Evolutionary conservation across 768 basidiomycete genomes (phyloP), one percentile per base, ranked within the genome.

Genomic region (Pluteus cervinus): DNA sequence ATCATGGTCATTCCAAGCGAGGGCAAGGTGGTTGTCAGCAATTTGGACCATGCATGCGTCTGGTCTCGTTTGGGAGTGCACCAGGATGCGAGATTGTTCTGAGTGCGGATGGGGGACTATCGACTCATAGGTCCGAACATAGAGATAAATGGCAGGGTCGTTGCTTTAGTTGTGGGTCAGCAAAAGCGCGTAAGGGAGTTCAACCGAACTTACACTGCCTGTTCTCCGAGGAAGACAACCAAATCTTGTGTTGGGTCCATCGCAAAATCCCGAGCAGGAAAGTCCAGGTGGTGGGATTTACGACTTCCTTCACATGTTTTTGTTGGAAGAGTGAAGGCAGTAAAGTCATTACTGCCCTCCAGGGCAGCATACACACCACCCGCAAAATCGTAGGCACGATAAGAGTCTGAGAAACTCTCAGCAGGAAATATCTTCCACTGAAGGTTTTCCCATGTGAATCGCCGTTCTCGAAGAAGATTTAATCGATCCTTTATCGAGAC

Each of bases 191-290:
- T n/a, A n/a, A n/a, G n/a, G n/a, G n/a, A n/a, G n/a, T n/a, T n/a
- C n/a, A n/a, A n/a, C n/a, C n/a, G n/a, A n/a, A n/a, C n/a, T n/a
- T n/a, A n/a, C n/a, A n/a, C n/a, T n/a, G n/a, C n/a, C 31, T 48
- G 44, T 7, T 45, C 39, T 35, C 49, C 51, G 11, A 76, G 53
- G 11, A 74, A 50, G 6, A 71, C 65, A 24, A 80, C 57, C 31
- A 81, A 48, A 44, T 81, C 76, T 51, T 81, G 80, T 4, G 73
- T 67, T 1, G 80, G 77, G 45, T 81, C 79, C n/a, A 81, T 71
- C 0, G 75, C 76, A 42, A 81, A 77, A 48, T 81, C 79, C 29
- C 72, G 61, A 25, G 66, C 61, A 6, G 53, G 41, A 1, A 78
- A 29, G 21, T 73, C 60, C 15, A 54, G 36, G 37, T 57, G 47